Evolutionary conservation across 441 rosid genomes (phyloP), one percentile per base, ranked within the genome.

Genomic region (Adansonia madagascariensis): DNA sequence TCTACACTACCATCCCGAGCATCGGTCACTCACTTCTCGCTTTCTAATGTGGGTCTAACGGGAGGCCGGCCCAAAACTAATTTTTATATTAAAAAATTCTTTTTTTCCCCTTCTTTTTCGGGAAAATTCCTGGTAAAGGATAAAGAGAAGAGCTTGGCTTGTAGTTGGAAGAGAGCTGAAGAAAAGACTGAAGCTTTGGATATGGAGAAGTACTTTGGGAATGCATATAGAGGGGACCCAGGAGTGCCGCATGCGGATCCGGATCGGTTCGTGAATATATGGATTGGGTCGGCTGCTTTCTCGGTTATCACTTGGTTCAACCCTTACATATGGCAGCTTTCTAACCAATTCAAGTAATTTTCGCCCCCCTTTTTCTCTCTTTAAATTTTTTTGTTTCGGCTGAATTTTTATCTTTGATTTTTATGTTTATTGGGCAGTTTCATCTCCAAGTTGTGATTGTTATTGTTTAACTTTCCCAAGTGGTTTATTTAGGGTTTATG

Each of bases 181-280:
- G 46, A 61, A 60, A 20, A 17, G 65, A 15, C 74, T 15, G 75
- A 50, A 22, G 17, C 69, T 44, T 14, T 6, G 44, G 60, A 47
- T 73, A 92, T 91, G 98, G 97, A 94, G 92, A 94, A 94, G 85
- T 92, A 90, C 76, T 92, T 94, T 73, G 97, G 97, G 66, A 91
- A 88, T 72, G 96, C 98, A 0, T 94, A 94, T 83, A 86, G 94
- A 75, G 98, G 97, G 31, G 98, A 94, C 84, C 97, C 97, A 24
- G 97, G 97, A 44, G 97, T 94, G 62, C 98, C 98, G 3, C 98
- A 94, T 75, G 87, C 97, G 0, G 90, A 80, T 74, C 82, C 88
- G 2, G 94, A 90, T 20, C 87, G 92, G 35, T 94, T 91, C 80
- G 76, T 65, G 69, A 92, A 92, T 77, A 94, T 92, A 75, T 94